Base-by-base conservation (phyloP, 2,329 filamentous ascomycete genomes). In the Fusarium liriodendri region DNA sequence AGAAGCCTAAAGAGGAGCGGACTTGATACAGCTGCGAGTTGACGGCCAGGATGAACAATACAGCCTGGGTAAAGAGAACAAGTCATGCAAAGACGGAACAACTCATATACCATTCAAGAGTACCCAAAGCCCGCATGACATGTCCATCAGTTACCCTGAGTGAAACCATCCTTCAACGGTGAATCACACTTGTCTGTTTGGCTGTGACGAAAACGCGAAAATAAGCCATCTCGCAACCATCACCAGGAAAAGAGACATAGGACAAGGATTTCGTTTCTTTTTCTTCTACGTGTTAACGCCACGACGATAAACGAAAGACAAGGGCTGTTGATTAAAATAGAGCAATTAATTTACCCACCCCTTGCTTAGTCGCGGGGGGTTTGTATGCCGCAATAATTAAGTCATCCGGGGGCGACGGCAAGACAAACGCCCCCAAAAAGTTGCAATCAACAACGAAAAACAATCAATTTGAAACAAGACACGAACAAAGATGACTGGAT, bases 201-300 rank as follows among this genome's bases (percentile, higher is more conserved):
- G 52, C 32, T 18, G 37, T 66, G 9, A 18, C 18, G 22, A 29
- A 63, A 55, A 32, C 25, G 20, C 25, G 22, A 20, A 25, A 38
- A 16, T 29, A 8, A 45, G 42, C 37, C 59, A 50, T 55, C 64
- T 69, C 22, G 55, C 61, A 66, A 37, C 20, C 25, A 66, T 66
- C 52, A 35, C 37, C 47, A 52, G 13, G 27, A 61, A 47, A 47
- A 9, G 47, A 55, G 47, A 58, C 35, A 60, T 33, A 61, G 8
- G 7, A 27, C 20, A 29, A 47, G 60, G 35, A 10, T 13, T 9
- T 32, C n/a, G 8, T 32, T 54, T 20, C 18, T 20, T 32, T 52
- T 54, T 52, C 14, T 6, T 32, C 14, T 18, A 3, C 2, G 14
- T 8, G 7, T 4, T 5, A 32, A 70, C 42, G 33, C 59, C 55